A percentile compares a stretch with the other conserved stretches of the same genome.
Evolutionary conservation across 768 basidiomycete genomes (phyloP).

Genomic region (Agaricus blazei): DNA sequence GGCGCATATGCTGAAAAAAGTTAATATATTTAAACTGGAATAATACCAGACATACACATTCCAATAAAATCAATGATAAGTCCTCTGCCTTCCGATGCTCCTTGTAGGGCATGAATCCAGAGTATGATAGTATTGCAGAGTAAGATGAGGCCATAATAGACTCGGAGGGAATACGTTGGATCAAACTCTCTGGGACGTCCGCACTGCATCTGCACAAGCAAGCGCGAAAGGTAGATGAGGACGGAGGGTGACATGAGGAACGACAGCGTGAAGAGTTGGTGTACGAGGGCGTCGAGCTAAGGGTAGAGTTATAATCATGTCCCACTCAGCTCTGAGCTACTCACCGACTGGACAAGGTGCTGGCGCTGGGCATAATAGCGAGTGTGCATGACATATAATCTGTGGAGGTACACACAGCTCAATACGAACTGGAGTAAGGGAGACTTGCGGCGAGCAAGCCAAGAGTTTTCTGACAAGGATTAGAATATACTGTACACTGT

Average conservation of each 20-base stretch:
- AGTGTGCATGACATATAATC: slow-evolving; percentile 50
- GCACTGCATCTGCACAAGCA: slow-evolving; percentile 60
- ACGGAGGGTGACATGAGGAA: slow-evolving; percentile 74
- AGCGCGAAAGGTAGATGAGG: slow-evolving; percentile 47
- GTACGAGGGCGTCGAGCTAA: slow-evolving; percentile 67
- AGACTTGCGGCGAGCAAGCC: background rate
- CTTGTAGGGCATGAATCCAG: slow-evolving; percentile 54
- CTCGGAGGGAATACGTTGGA: slow-evolving; percentile 57
- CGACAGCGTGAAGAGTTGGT: slow-evolving; percentile 70
- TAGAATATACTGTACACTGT: background rate
- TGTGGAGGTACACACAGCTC: background rate
- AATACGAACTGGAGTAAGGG: background rate
- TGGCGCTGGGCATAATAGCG: slow-evolving; percentile 63
- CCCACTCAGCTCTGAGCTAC: slow-evolving; percentile 16
- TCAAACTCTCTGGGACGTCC: slow-evolving; percentile 65
- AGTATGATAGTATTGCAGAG: slow-evolving; percentile 54
- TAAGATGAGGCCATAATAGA: slow-evolving; percentile 57
- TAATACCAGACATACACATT: slow-evolving; percentile 45
- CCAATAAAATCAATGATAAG: slow-evolving; percentile 78
- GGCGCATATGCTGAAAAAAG: slow-evolving; percentile 44
- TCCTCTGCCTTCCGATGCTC: slow-evolving; percentile 51
- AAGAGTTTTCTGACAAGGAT: background rate
- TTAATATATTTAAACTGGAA: background rate
- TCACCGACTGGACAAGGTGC: slow-evolving; percentile 64
- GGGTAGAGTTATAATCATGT: slow-evolving; percentile 11